These are phyloP conservation scores for Saprolegnia parasitica DNA, from an alignment of 352 stramenopile species.

Conservation along the genomic window DNA sequence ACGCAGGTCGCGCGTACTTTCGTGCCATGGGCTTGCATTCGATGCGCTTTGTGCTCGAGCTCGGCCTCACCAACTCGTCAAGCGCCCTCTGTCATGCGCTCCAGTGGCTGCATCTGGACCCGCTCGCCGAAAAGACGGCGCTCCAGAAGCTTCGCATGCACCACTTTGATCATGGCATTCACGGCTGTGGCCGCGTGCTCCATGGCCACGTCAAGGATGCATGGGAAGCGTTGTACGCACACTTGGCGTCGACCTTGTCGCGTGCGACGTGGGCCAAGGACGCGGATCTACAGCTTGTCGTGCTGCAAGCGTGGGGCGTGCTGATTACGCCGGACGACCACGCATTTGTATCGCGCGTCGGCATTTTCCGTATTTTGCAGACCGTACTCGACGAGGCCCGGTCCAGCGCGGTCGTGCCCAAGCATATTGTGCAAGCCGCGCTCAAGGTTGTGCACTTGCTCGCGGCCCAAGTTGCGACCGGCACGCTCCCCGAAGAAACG, in stretches of 20 bases:
- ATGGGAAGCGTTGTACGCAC: constrained; percentile 82
- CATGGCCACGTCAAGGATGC: constrained; percentile 69
- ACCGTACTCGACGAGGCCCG: constrained; percentile 84
- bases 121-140: background rate
- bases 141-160: constrained; percentile 24
- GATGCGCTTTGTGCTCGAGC: constrained; percentile 72
- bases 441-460: constrained; percentile 85
- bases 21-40: constrained; percentile 71
- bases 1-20: constrained; percentile 70
- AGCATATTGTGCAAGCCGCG: constrained; percentile 76
- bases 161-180: constrained; percentile 69
- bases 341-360: constrained; percentile 83
- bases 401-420: constrained; percentile 37
- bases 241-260: constrained; percentile 69
- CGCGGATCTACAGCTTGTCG: constrained; percentile 71
- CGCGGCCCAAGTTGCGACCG: constrained; percentile 80
- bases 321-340: constrained; percentile 86
- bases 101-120: constrained; percentile 30
- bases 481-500: constrained; percentile 42
- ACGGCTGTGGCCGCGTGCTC: constrained; percentile 75
- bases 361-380: constrained; percentile 85
- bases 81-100: constrained; percentile 38
- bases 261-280: constrained; percentile 81
- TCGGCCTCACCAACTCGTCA: constrained; percentile 30
- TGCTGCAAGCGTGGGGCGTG: constrained; percentile 80